Evolutionary conservation across 192 early-diverging fungal genomes (phyloP), one percentile per base, ranked within the genome.

Genomic region (Geranomyces variabilis): DNA sequence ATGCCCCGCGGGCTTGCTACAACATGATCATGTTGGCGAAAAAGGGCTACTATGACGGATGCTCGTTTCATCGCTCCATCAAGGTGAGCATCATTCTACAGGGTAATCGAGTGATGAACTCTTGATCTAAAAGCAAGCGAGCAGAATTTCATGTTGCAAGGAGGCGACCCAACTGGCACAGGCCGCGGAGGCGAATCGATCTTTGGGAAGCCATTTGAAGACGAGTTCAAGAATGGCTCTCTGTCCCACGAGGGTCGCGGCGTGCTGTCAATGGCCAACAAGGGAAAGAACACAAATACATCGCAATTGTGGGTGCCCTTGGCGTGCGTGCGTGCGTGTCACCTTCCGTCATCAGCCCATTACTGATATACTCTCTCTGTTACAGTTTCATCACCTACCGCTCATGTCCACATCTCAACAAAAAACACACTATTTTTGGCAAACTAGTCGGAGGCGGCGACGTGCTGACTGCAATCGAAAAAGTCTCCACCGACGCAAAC

Each of bases 401-500:
- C 24, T 63, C 79, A 12, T 74, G 74, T 65, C 67, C 36, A 17
- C 82, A 85, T 75, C 72, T 88, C 31, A 71, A 86, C 71, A 87
- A 87, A 59, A 96, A 97, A 71, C 97, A 99, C 74, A 90, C 95
- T 0, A 83, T 97, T 8, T 99, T 99, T 88, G 97, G 97, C 13
- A 93, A 81, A 87, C 82, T 97, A 0, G 93, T 96, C 1, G 93
- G 94, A 63, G 96, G 96, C 3, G 74, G 91, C 73, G 87, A 93
- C 26, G 89, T 92, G 4, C 81, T 99, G 65, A 83, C 84, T 75
- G 88, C 86, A 33, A 89, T 97, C 66, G 95, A 96, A 79, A 64
- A 83, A 1, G 80, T 93, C 1, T 83, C 88, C 0, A 90, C 91
- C 0, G 88, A 92, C 58, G 83, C 80, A 30, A 81, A 83, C 10